Evolutionary conservation across 768 basidiomycete species (phyloP), one percentile per base, ranked within the genome.

Genomic region (Lactifluus subvellereus): DNA sequence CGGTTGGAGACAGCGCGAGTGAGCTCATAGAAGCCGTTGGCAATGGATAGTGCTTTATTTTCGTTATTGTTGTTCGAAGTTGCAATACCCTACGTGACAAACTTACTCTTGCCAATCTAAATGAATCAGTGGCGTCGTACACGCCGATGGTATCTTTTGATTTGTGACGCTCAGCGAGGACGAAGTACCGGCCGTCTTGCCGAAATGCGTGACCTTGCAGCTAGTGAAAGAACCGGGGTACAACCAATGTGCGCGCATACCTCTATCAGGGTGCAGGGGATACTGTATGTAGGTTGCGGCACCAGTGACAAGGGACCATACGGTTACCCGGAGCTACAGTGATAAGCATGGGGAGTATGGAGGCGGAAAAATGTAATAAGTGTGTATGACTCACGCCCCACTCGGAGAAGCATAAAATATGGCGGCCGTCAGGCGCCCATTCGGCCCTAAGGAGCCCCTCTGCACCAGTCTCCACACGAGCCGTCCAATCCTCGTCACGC

Each of bases 371-470:
- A 1, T 30, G 57, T 13, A 3, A 50, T 42, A 42, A 56, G 37
- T 32, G 59, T 64, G 43, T 48, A 35, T 20, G 22, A 83, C 94
- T 78, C 76, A 95, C 94, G 69, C 89, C 91, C 88, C 91, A 91
- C 68, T 94, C 90, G 4, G 92, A 94, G 74, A 94, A 98, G 70
- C 91, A 95, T 35, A 97, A 75, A 5, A 97, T 78, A 16, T 84
- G 85, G 42, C 89, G 80, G 16, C 92, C 92, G 70, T 89, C 89
- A 2, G 88, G 90, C 0, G 89, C 89, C 94, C 94, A 98, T 70
- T 95, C 91, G 18, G 88, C 91, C 70, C 84, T 91, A 20, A 86
- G 82, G 54, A 97, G 82, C 11, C 94, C 88, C 78, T 96, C 94
- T 30, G 85, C 80, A 32, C 90, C 91, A 7, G 87, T 80, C 67